Evolutionary conservation across 2,329 filamentous ascomycete genomes (phyloP).

Genomic region (Xylaria sp.): DNA sequence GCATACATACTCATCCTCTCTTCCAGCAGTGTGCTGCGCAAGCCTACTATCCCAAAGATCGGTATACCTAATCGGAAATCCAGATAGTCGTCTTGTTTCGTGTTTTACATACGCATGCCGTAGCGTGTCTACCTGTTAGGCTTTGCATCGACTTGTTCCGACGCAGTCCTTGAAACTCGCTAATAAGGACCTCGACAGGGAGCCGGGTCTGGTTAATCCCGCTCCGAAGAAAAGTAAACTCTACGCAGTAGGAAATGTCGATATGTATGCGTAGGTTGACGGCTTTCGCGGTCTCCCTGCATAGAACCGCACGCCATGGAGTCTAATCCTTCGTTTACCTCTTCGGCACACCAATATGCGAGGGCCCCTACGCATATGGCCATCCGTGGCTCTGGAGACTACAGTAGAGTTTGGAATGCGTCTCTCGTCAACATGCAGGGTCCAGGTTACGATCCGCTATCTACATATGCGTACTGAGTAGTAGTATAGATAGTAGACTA

Average conservation of each 20-base stretch:
- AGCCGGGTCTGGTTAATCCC: slow-evolving; percentile 54
- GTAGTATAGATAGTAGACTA: too few relatives aligned
- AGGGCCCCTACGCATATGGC: neutral
- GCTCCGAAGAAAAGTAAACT: neutral
- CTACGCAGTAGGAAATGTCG: slow-evolving; percentile 2
- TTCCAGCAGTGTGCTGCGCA: neutral
- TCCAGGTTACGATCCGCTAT: slow-evolving; percentile 21
- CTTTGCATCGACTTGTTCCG: slow-evolving; percentile 9
- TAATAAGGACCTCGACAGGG: slow-evolving; percentile 58
- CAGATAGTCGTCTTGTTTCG: neutral
- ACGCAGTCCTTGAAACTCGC: slow-evolving; percentile 63
- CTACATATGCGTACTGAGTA: too few relatives aligned
- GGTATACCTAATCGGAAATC: neutral
- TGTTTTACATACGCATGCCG: neutral
- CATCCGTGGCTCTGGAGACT: slow-evolving; percentile 24
- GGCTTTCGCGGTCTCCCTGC: slow-evolving; percentile 7
- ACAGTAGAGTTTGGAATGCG: neutral
- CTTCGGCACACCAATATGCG: slow-evolving; percentile 7
- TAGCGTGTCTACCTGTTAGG: neutral
- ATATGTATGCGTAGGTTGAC: too few relatives aligned
- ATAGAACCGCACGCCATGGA: slow-evolving; percentile 5
- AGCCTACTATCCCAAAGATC: neutral
- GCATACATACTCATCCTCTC: neutral
- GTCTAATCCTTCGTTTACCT: slow-evolving; percentile 1
- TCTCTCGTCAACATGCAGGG: slow-evolving; percentile 15